Conservation (phyloP, 192 early-diverging fungal species). For the Coemansia sp. region DNA sequence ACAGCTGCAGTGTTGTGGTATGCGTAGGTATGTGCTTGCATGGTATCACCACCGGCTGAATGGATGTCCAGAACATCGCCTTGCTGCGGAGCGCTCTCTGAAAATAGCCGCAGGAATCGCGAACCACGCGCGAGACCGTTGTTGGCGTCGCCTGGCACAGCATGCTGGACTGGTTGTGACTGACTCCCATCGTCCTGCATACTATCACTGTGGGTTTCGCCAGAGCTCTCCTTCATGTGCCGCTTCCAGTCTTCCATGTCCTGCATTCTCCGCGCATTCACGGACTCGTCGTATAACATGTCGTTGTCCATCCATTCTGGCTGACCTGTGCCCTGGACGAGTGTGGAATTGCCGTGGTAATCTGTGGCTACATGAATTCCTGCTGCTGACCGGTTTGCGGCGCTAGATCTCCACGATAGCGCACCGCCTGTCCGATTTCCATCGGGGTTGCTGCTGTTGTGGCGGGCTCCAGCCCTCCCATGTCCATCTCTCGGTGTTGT, state of each 20-base stretch:
- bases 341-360: neutral
- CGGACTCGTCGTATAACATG: slow-evolving; percentile 36
- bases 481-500: neutral
- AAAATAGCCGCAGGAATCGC: slow-evolving; percentile 48
- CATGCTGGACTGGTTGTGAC: neutral
- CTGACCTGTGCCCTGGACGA: slow-evolving; percentile 18
- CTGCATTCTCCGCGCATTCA: slow-evolving; percentile 39
- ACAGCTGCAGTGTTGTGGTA: neutral
- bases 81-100: slow-evolving; percentile 16
- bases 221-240: slow-evolving; percentile 34
- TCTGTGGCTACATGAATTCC: neutral
- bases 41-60: neutral
- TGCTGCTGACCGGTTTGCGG: slow-evolving; percentile 2
- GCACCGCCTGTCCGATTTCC: neutral
- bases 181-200: neutral
- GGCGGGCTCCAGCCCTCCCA: slow-evolving; percentile 3
- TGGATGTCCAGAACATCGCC: neutral
- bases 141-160: neutral
- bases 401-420: slow-evolving; percentile 4
- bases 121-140: slow-evolving; percentile 27
- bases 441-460: slow-evolving; percentile 9
- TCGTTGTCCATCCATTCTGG: slow-evolving; percentile 55
- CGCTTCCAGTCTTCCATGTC: slow-evolving; percentile 56
- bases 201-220: neutral
- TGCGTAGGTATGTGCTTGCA: neutral